Conservation (phyloP, 768 basidiomycete species). For the Collybia sordida region DNA sequence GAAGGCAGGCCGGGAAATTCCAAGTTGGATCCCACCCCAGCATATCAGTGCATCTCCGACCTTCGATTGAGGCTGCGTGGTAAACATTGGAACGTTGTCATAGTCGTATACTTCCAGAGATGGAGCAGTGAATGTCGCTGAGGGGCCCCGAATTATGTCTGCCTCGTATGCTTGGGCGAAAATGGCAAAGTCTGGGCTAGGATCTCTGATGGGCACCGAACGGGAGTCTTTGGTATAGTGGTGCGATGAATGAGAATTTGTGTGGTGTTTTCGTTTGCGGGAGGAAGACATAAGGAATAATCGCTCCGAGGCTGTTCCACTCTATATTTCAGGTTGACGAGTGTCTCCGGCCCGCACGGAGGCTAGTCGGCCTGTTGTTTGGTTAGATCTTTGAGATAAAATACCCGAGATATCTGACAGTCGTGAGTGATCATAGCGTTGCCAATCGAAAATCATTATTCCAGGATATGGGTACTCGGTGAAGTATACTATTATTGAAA, state of each 20-base stretch:
- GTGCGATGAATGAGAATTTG: neutral
- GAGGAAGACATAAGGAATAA: conserved; percentile 4
- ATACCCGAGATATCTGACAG: no score
- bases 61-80: conserved; percentile 9
- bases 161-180: conserved; percentile 78
- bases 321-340: no score
- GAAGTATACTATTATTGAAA: no score
- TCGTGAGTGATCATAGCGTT: no score
- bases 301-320: no score
- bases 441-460: no score
- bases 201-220: neutral
- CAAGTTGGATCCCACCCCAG: conserved; percentile 22
- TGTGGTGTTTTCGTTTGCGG: conserved; percentile 11
- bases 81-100: neutral
- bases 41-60: conserved; percentile 33
- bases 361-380: no score
- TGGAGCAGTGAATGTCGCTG: conserved; percentile 35
- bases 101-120: conserved; percentile 34
- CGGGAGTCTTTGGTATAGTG: neutral
- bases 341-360: no score
- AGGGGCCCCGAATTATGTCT: conserved; percentile 58
- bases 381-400: no score
- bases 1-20: conserved; percentile 8
- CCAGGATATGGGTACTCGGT: no score
- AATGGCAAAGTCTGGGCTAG: conserved; percentile 28